Evolutionary conservation across 2,329 filamentous ascomycete species (phyloP).

Genomic region (Aspergillus nomiae): DNA sequence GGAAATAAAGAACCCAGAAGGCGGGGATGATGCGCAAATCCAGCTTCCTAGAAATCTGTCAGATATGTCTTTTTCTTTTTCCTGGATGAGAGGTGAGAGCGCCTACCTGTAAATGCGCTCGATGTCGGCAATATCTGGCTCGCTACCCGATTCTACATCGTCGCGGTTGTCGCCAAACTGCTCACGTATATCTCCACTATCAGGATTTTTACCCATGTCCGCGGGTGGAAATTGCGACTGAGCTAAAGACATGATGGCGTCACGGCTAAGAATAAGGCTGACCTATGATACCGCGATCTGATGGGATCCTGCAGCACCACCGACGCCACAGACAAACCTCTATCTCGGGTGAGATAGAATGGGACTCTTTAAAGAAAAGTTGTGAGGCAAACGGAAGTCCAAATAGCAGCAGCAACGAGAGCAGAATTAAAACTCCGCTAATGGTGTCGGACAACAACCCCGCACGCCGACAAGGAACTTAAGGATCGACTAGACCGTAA

Average conservation of each 20-base stretch:
- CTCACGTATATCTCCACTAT: constrained; percentile 7
- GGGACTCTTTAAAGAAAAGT: neutral
- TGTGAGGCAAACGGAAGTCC: neutral
- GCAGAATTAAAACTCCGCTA: neutral
- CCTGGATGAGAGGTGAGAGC: neutral
- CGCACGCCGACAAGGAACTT: neutral
- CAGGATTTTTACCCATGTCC: constrained; percentile 9
- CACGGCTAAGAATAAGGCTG: neutral
- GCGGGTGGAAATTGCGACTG: neutral
- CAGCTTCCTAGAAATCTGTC: constrained; percentile 49
- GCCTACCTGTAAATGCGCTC: constrained; percentile 42
- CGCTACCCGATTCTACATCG: constrained; percentile 26
- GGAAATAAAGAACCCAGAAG: constrained; percentile 88
- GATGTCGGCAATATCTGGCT: constrained; percentile 35
- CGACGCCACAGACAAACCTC: neutral
- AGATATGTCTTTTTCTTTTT: neutral
- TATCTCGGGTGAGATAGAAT: neutral
- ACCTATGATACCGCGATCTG: neutral
- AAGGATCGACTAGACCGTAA: neutral
- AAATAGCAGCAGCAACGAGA: neutral
- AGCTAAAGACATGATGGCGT: constrained; percentile 7
- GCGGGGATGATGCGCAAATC: constrained; percentile 66
- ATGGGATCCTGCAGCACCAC: neutral
- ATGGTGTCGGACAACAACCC: neutral
- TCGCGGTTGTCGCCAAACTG: constrained; percentile 12